These are phyloP conservation scores for Mucor irregularis DNA, from an alignment of 371 early-diverging fungal species.

Conservation along the genomic window DNA sequence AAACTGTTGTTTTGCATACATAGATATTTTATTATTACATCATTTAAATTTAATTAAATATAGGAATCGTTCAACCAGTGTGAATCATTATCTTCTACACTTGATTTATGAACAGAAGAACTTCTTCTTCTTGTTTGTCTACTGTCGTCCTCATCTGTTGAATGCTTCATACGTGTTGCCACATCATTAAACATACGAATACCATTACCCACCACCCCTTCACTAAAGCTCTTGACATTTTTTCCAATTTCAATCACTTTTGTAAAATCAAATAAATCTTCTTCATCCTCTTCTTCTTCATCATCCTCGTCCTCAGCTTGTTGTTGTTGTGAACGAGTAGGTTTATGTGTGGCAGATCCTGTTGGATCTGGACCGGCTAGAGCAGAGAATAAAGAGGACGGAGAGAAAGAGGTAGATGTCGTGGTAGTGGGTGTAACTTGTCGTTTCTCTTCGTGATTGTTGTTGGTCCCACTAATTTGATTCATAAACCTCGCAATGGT, in stretches of 20 bases:
- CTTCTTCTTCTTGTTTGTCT: too few relatives aligned
- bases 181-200: slow-evolving; percentile 43
- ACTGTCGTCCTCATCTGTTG: slow-evolving; percentile 1
- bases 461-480: slow-evolving; percentile 20
- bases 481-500: slow-evolving; percentile 33
- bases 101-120: too few relatives aligned
- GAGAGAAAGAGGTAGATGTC: slow-evolving; percentile 23
- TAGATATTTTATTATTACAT: not conserved
- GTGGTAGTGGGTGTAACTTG: not conserved
- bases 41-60: too few relatives aligned
- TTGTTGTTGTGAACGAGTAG: not conserved
- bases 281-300: slow-evolving; percentile 25
- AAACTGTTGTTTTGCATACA: not conserved
- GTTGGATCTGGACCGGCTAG: slow-evolving; percentile 32
- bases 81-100: not conserved
- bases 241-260: slow-evolving; percentile 46
- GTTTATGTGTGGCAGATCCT: too few relatives aligned
- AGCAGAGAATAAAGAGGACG: slow-evolving; percentile 35
- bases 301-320: not conserved
- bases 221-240: slow-evolving; percentile 31
- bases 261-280: slow-evolving; percentile 44
- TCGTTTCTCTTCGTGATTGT: slow-evolving; percentile 1
- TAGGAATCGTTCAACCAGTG: not conserved
- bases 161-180: slow-evolving; percentile 28
- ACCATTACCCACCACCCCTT: slow-evolving; percentile 38